These are phyloP conservation scores for Melocanna baccifera DNA, from an alignment of 176 grass and related monocot genomes.

Conservation along the genomic window DNA sequence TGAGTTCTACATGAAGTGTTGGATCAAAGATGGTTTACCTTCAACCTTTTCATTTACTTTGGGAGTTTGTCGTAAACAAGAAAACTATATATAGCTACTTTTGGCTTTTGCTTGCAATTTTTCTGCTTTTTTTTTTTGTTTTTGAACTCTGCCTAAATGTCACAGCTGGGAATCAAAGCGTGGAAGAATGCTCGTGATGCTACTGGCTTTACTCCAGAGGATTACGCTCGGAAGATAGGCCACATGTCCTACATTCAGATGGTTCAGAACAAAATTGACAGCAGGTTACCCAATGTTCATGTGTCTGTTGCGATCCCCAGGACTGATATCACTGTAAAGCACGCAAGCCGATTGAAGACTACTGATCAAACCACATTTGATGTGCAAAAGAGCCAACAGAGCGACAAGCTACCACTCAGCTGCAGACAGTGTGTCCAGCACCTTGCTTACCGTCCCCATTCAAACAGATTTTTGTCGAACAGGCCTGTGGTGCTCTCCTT, in stretches of 20 bases:
- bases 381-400: conserved; percentile 27
- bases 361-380: conserved; percentile 24
- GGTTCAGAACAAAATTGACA: conserved; percentile 75
- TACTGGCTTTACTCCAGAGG: conserved; percentile 66
- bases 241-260: conserved; percentile 61
- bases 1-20: not conserved
- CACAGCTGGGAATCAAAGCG: conserved; percentile 61
- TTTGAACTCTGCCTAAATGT: conserved; percentile 3
- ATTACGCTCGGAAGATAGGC: conserved; percentile 54
- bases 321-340: conserved; percentile 16
- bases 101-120: not conserved
- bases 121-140: not conserved
- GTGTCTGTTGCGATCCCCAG: conserved; percentile 37
- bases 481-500: conserved; percentile 61
- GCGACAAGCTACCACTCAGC: conserved; percentile 1
- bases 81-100: not conserved
- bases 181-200: conserved; percentile 64
- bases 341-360: not conserved
- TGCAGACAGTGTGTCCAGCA: conserved; percentile 54
- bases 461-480: conserved; percentile 50
- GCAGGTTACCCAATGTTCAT: conserved; percentile 29
- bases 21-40: not conserved
- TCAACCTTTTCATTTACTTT: not conserved
- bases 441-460: conserved; percentile 4
- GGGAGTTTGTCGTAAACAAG: not conserved